phyloP scores from a whole-genome alignment of 352 stramenopile species.

The Phytopythium mirpurense region DNA sequence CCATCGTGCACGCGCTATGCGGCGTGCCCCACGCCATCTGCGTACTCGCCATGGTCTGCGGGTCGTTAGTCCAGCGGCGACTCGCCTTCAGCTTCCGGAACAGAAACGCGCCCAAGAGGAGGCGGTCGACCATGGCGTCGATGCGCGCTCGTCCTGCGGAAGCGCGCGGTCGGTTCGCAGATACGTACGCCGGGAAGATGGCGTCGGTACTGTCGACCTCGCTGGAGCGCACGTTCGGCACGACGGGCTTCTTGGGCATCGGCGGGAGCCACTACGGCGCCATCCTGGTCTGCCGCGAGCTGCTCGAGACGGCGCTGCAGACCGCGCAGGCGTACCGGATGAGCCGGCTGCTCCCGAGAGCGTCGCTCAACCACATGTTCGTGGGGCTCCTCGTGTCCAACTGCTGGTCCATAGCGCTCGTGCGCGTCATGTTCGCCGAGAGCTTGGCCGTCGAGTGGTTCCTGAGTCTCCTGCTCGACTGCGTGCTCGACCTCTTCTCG shows the following conservation, averaged over 20 bases:
- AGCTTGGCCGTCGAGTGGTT: constrained; percentile 20
- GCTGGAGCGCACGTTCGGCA: constrained; percentile 5
- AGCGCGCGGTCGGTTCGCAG: not conserved
- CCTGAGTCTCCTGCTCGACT: constrained; percentile 23
- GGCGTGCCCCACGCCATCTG: constrained; percentile 11
- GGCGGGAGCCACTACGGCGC: constrained; percentile 14
- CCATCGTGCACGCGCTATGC: constrained; percentile 10
- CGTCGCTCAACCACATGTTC: constrained; percentile 14
- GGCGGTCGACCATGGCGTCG: no score
- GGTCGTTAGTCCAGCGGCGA: constrained; percentile 2
- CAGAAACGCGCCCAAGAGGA: not conserved
- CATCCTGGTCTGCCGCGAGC: constrained; percentile 17
- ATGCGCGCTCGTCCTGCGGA: not conserved
- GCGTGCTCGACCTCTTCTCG: constrained; percentile 29
- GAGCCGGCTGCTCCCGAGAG: constrained; percentile 13
- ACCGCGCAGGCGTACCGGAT: constrained; percentile 26
- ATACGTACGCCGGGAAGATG: not conserved
- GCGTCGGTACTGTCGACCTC: not conserved
- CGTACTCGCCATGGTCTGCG: constrained; percentile 12
- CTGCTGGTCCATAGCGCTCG: constrained; percentile 27
- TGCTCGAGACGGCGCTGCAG: constrained; percentile 24
- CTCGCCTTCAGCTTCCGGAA: not conserved
- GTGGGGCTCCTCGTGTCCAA: constrained; percentile 14
- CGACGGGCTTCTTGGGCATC: constrained; percentile 10
- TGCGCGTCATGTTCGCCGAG: constrained; percentile 15